A percentile compares a stretch with the other conserved stretches of the same genome.
Conservation (phyloP, 2,329 filamentous ascomycete species). For the Botryotinia globosa region DNA sequence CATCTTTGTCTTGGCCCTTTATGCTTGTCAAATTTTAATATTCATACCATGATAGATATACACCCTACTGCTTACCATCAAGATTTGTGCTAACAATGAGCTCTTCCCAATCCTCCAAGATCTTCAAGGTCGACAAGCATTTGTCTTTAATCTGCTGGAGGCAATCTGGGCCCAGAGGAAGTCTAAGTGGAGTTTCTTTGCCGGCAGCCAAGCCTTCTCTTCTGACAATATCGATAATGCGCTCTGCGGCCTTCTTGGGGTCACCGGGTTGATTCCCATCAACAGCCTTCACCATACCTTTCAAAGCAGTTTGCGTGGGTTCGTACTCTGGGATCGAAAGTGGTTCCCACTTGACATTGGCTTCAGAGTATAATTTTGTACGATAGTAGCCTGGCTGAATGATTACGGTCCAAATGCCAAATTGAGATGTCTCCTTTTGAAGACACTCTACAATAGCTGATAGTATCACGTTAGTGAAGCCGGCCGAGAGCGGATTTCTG, state of each 20-base stretch:
- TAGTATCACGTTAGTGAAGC: background rate
- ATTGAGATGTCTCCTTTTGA: slow-evolving; percentile 20
- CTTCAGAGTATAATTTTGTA: background rate
- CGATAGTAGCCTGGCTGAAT: slow-evolving; percentile 30
- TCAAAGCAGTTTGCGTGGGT: background rate
- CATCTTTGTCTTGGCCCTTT: too few relatives aligned
- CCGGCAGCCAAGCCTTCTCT: background rate
- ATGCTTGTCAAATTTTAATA: too few relatives aligned
- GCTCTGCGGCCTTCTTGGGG: background rate
- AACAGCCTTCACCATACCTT: background rate
- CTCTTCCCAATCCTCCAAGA: background rate
- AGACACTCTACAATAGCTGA: slow-evolving; percentile 24
- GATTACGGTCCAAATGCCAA: slow-evolving; percentile 25
- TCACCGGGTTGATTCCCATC: background rate
- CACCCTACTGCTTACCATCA: background rate
- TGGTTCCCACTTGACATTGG: background rate
- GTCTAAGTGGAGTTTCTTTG: background rate
- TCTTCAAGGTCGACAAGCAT: background rate
- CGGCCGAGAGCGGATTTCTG: background rate
- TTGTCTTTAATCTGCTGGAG: background rate
- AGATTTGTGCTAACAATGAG: background rate
- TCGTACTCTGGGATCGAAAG: background rate
- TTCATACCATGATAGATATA: too few relatives aligned
- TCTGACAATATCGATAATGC: background rate
- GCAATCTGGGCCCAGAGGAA: background rate